phyloP scores from a whole-genome alignment of 179 eudicot genomes.

The Nepenthes alata region DNA sequence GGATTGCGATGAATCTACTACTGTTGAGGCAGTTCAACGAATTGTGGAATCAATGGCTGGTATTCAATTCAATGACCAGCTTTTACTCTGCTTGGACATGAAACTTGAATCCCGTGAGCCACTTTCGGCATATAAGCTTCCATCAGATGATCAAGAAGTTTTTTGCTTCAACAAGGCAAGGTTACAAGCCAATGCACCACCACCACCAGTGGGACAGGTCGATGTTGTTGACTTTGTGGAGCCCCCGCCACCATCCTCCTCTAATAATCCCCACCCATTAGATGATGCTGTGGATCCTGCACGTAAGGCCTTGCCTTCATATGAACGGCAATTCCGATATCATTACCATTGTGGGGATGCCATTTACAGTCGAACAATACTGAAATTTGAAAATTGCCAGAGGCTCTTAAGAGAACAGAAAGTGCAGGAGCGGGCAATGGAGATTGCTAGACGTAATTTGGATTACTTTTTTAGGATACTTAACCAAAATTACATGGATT shows the following conservation, averaged over 20 bases:
- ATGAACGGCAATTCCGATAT: constrained; percentile 80
- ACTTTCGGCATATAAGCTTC: constrained; percentile 70
- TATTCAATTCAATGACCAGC: constrained; percentile 64
- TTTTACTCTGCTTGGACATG: constrained; percentile 71
- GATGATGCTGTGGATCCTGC: constrained; percentile 93
- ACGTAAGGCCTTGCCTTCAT: constrained; percentile 80
- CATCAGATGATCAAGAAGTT: constrained; percentile 61
- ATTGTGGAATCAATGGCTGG: constrained; percentile 52
- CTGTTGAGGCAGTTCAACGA: constrained; percentile 61
- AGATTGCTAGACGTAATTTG: constrained; percentile 77
- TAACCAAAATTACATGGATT: constrained; percentile 63
- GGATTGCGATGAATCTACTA: constrained; percentile 60
- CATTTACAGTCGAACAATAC: constrained; percentile 43
- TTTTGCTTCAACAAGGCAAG: constrained; percentile 73
- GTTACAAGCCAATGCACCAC: constrained; percentile 61
- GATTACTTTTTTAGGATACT: constrained; percentile 66
- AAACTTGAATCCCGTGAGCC: constrained; percentile 57
- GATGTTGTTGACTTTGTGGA: constrained; percentile 39
- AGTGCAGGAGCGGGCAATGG: constrained; percentile 89
- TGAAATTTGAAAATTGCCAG: constrained; percentile 44
- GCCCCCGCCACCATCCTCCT: constrained; percentile 44
- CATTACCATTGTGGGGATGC: constrained; percentile 78
- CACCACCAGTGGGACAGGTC: constrained; percentile 54
- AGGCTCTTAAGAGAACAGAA: constrained; percentile 67
- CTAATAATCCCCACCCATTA: constrained; percentile 56